Base-by-base conservation (phyloP, 1,139 yeast genomes). In the Zhuliangozyma blackwelliae region DNA sequence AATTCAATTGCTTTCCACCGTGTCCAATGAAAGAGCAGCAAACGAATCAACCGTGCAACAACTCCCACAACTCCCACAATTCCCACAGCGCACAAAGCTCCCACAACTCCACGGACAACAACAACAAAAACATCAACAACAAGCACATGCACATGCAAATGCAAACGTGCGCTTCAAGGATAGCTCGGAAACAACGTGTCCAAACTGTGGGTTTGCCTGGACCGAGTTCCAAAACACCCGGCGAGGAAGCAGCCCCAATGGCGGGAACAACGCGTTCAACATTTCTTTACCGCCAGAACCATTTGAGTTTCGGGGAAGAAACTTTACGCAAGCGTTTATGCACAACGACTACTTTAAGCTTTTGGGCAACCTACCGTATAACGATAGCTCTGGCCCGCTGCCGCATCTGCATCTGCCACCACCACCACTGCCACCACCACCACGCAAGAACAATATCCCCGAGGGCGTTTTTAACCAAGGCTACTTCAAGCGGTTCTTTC, bases 401-500 rank as follows among this genome's bases (percentile, higher is more conserved):
- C 16, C 16, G 16, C 16, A 16, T 3, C 16, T 16, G 16, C 16
- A 3, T 3, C 16, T 16, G 16, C 16, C 16, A 16, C 16, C 16
- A 16, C 16, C 16, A 16, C 16, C 16, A 16, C 16, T 16, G 4
- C 16, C 16, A 16, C 16, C 16, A 16, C 16, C 4, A 16, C 16
- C 16, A 16, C 16, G 29, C 10, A 34, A 28, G 5, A 27, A 16
- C 25, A 25, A 36, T 11, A 51, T 69, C 3, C 77, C 77, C 0
- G 52, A 53, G 19, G 65, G 63, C 13, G 52, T 70, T 5, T 83
- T 85, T 51, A 80, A 82, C 33, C 90, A 82, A 43, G 92, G 92
- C 3, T 85, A 85, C 54, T 84, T 82, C 49, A 64, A 69, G 26
- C 72, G 82, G 38, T 88, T 88, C 53, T 88, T 88, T 59, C 68